Percentiles rank a stretch among this genome's conserved stretches.
These are phyloP conservation scores for Panaeolus cyanescens DNA, from an alignment of 768 basidiomycete species.

Conservation along the genomic window DNA sequence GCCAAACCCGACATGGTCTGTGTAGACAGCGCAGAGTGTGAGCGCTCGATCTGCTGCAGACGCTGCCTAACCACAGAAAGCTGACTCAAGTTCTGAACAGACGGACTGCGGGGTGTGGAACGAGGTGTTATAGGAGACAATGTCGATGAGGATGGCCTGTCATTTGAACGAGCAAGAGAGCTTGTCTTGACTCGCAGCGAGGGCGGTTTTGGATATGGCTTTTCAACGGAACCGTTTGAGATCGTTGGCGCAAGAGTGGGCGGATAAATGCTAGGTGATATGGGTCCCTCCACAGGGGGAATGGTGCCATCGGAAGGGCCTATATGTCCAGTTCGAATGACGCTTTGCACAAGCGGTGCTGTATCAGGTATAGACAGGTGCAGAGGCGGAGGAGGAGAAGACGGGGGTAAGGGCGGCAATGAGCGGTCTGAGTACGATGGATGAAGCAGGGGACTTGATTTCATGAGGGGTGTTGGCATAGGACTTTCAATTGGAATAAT, in stretches of 20 bases:
- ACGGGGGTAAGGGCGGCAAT: constrained; percentile 31
- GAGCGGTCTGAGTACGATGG: constrained; percentile 29
- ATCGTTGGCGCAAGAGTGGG: constrained; percentile 20
- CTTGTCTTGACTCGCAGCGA: not conserved
- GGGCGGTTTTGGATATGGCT: not conserved
- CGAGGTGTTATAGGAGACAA: not conserved
- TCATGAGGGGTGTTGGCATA: constrained; percentile 19
- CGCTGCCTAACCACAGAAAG: constrained; percentile 69
- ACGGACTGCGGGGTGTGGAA: constrained; percentile 45
- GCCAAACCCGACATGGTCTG: constrained; percentile 14
- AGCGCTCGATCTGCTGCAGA: constrained; percentile 57
- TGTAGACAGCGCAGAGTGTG: constrained; percentile 24
- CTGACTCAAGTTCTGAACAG: constrained; percentile 60
- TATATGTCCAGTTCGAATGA: not conserved
- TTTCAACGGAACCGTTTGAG: not conserved
- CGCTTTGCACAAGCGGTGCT: not conserved
- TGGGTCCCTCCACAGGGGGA: constrained; percentile 7
- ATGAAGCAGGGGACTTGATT: constrained; percentile 16
- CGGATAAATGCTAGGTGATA: constrained; percentile 27
- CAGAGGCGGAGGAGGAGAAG: constrained; percentile 14
- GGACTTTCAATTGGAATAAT: constrained; percentile 19
- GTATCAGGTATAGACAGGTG: constrained; percentile 13
- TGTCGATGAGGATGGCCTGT: not conserved
- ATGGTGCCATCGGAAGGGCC: constrained; percentile 3
- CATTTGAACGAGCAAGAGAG: not conserved